phyloP scores from a whole-genome alignment of 805 yeast genomes.

The Naumovozyma castellii region DNA sequence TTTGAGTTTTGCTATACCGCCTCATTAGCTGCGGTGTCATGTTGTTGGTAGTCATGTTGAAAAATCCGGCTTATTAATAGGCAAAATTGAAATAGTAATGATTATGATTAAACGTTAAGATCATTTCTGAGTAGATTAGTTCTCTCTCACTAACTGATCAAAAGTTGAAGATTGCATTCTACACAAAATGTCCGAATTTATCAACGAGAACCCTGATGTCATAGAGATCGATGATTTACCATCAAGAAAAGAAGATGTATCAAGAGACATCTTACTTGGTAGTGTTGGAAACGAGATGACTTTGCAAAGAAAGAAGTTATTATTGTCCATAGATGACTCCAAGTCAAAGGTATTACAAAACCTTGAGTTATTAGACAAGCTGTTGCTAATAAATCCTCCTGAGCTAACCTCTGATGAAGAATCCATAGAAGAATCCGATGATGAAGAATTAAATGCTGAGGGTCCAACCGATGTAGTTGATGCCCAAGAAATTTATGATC shows the following conservation, averaged over 20 bases:
- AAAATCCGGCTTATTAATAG: background rate
- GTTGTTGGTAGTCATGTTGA: too few species aligned
- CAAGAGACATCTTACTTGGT: constrained; percentile 15
- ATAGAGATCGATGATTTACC: constrained; percentile 71
- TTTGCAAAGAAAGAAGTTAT: constrained; percentile 17
- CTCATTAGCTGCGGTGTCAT: too few species aligned
- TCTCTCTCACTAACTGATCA: too few species aligned
- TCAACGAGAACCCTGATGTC: constrained; percentile 86
- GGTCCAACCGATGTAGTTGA: constrained; percentile 56
- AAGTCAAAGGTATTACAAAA: constrained; percentile 20
- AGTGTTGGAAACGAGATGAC: constrained; percentile 9
- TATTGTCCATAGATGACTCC: constrained; percentile 22
- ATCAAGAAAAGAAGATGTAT: constrained; percentile 38
- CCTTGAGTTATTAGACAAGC: constrained; percentile 25
- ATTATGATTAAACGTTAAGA: too few species aligned
- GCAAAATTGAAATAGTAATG: too few species aligned
- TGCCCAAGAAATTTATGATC: constrained; percentile 80
- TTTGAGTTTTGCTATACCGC: too few species aligned
- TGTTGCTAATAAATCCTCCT: constrained; percentile 18
- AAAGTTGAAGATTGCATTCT: too few species aligned
- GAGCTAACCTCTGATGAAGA: constrained; percentile 18
- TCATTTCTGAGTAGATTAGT: too few species aligned
- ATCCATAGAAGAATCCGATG: constrained; percentile 12
- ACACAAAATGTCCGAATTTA: constrained; percentile 68
- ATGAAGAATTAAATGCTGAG: constrained; percentile 14